A percentile compares a stretch with the other conserved stretches of the same genome.
These are phyloP conservation scores for Cladosporium austrohemisphaericum DNA, from an alignment of 2,329 filamentous ascomycete species.

Conservation along the genomic window DNA sequence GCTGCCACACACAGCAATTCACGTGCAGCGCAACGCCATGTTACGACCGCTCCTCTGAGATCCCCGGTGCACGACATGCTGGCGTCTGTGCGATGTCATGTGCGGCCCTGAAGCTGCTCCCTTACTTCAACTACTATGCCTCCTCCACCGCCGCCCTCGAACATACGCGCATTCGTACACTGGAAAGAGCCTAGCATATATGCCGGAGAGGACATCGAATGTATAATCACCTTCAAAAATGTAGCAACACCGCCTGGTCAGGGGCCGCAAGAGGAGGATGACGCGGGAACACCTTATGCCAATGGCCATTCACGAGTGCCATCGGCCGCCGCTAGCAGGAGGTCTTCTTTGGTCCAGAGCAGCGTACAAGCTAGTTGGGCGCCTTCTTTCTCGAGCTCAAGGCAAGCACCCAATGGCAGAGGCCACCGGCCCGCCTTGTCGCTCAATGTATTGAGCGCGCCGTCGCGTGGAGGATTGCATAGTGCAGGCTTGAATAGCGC, in stretches of 20 bases:
- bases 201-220: slow-evolving; percentile 91
- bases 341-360: slow-evolving; percentile 12
- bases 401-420: slow-evolving; percentile 8
- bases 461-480: slow-evolving; percentile 20
- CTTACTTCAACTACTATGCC: slow-evolving; percentile 13
- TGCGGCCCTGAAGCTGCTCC: slow-evolving; percentile 12
- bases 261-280: slow-evolving; percentile 28
- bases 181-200: slow-evolving; percentile 95
- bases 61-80: slow-evolving; percentile 6
- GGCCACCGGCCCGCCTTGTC: slow-evolving; percentile 68
- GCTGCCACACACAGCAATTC: neutral
- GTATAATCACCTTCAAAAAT: slow-evolving; percentile 95
- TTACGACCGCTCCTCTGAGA: neutral
- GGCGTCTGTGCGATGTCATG: slow-evolving; percentile 13
- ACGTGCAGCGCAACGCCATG: neutral
- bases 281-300: slow-evolving; percentile 23
- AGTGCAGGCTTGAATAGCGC: slow-evolving; percentile 23
- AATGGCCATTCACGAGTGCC: slow-evolving; percentile 29
- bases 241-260: slow-evolving; percentile 51
- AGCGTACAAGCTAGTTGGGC: slow-evolving; percentile 9
- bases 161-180: slow-evolving; percentile 91
- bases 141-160: slow-evolving; percentile 45
- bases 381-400: slow-evolving; percentile 17
- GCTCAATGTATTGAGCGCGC: slow-evolving; percentile 44
- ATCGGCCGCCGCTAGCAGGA: slow-evolving; percentile 11